Conservation (phyloP, 805 yeast genomes). For the Candida orba region DNA sequence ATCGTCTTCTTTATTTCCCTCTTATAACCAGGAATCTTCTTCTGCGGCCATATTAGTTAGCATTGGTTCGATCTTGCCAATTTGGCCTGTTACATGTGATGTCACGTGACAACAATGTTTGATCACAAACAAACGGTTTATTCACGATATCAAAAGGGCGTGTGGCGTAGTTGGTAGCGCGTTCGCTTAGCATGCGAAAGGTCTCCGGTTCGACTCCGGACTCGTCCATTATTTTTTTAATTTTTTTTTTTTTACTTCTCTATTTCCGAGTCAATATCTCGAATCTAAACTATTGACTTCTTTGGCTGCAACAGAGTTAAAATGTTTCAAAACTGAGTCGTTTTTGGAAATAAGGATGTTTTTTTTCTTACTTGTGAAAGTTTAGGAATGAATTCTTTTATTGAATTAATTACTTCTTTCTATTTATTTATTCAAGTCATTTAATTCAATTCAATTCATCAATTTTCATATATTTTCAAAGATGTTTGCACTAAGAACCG, state of each 20-base stretch:
- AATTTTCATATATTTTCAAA: neutral
- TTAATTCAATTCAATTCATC: neutral
- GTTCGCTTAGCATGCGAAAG: conserved; percentile 75
- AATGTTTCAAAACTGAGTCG: neutral
- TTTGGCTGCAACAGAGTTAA: neutral
- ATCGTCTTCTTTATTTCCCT: no score
- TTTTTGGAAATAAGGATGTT: neutral
- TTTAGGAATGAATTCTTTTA: no score
- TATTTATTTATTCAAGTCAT: neutral
- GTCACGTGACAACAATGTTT: no score
- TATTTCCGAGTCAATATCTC: neutral
- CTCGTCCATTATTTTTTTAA: conserved; percentile 45
- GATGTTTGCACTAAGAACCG: conserved; percentile 6
- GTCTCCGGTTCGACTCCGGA: conserved; percentile 75
- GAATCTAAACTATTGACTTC: neutral
- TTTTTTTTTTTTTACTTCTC: conserved; percentile 8
- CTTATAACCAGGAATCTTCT: no score
- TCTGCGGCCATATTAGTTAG: no score
- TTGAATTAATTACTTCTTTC: neutral
- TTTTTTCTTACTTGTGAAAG: neutral
- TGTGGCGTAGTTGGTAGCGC: conserved; percentile 83
- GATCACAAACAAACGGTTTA: no score
- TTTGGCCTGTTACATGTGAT: no score
- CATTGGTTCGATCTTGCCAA: no score
- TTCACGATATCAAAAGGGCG: conserved; percentile 50